Conservation (phyloP, 495 filamentous ascomycete genomes). For the Aspergillus coremiiformis region DNA sequence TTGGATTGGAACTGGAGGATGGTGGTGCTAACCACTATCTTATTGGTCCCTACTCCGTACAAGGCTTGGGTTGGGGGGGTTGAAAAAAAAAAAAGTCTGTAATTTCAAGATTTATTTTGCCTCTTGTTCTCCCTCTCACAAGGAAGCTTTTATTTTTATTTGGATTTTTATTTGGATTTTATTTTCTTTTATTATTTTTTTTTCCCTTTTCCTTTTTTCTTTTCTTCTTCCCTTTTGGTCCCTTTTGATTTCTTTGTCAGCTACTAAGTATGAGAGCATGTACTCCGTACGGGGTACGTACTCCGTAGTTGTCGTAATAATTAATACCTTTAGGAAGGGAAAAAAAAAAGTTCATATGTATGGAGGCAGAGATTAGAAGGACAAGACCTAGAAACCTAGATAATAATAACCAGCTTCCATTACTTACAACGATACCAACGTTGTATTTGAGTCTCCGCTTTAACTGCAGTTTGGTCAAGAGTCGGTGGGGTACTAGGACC, state of each 20-base stretch:
- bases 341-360: not conserved
- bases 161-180: not conserved
- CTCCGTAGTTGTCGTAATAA: not conserved
- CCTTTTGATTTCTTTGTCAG: not conserved
- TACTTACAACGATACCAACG: constrained; percentile 16
- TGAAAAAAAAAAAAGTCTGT: constrained; percentile 8
- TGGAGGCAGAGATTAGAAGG: constrained; percentile 2
- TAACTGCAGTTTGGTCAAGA: constrained; percentile 14
- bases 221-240: not conserved
- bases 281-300: not conserved
- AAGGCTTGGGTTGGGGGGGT: constrained; percentile 8
- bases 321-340: not conserved
- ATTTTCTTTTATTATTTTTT: not conserved
- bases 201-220: too few species aligned
- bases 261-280: not conserved
- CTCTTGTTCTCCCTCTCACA: constrained; percentile 5
- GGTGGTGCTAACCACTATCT: constrained; percentile 18
- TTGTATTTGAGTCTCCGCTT: constrained; percentile 19
- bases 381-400: constrained; percentile 6
- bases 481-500: too few species aligned
- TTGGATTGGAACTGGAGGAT: constrained; percentile 6
- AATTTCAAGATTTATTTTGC: constrained; percentile 11
- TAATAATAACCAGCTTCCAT: constrained; percentile 3
- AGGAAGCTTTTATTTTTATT: not conserved
- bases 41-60: constrained; percentile 20